phyloP scores from a whole-genome alignment of 345 rosid genomes.

The Eucalyptus regnans region DNA sequence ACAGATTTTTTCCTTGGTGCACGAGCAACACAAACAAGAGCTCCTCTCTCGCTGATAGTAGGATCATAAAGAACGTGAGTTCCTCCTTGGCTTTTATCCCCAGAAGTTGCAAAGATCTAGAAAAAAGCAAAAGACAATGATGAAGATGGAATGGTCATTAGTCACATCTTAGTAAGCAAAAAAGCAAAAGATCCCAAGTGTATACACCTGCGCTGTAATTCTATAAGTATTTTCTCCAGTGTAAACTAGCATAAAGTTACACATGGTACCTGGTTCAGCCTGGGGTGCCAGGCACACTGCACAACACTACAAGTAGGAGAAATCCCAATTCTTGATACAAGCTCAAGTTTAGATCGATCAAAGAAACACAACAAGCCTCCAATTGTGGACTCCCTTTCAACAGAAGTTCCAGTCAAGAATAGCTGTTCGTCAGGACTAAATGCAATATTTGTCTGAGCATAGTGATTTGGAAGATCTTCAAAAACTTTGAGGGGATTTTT shows the following conservation, averaged over 20 bases:
- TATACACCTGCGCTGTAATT: neutral
- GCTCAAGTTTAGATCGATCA: constrained; percentile 76
- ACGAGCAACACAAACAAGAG: constrained; percentile 91
- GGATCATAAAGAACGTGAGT: constrained; percentile 86
- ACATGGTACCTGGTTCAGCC: constrained; percentile 72
- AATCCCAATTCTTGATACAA: constrained; percentile 81
- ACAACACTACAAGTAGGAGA: constrained; percentile 85
- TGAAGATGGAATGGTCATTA: neutral
- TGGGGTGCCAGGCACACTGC: constrained; percentile 92
- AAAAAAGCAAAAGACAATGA: neutral
- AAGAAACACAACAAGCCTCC: constrained; percentile 90
- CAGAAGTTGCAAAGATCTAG: constrained; percentile 79
- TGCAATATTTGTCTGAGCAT: constrained; percentile 87
- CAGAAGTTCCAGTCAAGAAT: constrained; percentile 85
- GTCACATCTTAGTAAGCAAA: neutral
- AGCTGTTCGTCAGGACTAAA: constrained; percentile 92
- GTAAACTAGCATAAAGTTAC: neutral
- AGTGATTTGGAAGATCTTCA: constrained; percentile 82
- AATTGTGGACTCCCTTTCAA: constrained; percentile 71
- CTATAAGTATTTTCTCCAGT: neutral
- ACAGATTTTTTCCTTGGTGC: constrained; percentile 94
- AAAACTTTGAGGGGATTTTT: constrained; percentile 65
- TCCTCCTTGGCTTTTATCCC: constrained; percentile 89
- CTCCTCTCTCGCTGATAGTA: constrained; percentile 80
- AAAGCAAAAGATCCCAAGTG: neutral